These are phyloP conservation scores for Globisporangium canariense DNA, from an alignment of 352 stramenopile species.

Conservation along the genomic window DNA sequence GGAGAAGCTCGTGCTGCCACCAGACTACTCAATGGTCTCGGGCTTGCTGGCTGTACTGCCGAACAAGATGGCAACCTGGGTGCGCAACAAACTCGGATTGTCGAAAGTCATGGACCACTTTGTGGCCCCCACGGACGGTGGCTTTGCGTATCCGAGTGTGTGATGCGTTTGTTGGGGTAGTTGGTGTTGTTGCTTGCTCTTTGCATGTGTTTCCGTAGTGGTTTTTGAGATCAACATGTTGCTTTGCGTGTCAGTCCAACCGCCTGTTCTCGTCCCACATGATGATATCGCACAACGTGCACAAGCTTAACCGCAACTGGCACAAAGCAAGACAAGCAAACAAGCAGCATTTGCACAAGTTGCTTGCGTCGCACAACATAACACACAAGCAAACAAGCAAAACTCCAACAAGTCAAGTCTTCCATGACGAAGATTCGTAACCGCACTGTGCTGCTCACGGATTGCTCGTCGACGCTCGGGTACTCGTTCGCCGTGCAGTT, in stretches of 20 bases:
- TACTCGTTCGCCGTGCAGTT: constrained; percentile 20
- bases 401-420: neutral
- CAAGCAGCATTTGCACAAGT: neutral
- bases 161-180: neutral
- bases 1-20: constrained; percentile 17
- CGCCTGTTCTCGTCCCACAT: neutral
- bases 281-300: neutral
- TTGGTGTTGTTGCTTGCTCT: neutral
- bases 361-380: neutral
- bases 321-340: neutral
- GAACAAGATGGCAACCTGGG: constrained; percentile 7
- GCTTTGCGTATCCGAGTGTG: neutral
- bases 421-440: constrained; percentile 24
- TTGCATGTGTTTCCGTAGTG: neutral
- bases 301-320: constrained; percentile 1
- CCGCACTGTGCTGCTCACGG: constrained; percentile 17
- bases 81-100: constrained; percentile 15
- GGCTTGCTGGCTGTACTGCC: constrained; percentile 12
- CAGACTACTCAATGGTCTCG: constrained; percentile 13
- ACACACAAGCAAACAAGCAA: neutral
- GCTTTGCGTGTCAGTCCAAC: neutral
- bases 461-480: constrained; percentile 19
- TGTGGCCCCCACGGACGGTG: neutral
- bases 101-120: constrained; percentile 17
- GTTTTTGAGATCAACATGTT: neutral